Conservation (phyloP, 257 asterid species). For the Nicotiana benthamiana region DNA sequence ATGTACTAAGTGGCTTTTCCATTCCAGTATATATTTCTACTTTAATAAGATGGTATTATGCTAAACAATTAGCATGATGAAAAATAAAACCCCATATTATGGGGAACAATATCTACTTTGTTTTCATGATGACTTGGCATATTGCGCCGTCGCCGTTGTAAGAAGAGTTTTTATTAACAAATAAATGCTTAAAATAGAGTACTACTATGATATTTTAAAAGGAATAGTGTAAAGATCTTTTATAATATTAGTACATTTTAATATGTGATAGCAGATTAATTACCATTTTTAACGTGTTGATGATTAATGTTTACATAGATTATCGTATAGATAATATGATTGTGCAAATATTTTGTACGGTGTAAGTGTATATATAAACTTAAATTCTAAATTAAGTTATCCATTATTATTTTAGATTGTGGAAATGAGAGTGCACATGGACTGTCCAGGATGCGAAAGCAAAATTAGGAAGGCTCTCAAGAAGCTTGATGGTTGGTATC, state of each 20-base stretch:
- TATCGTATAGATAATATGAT: no score
- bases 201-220: not conserved
- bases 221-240: not conserved
- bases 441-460: slow-evolving; percentile 68
- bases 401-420: slow-evolving; percentile 41
- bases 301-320: not conserved
- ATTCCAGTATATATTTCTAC: not conserved
- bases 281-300: not conserved
- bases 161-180: not conserved
- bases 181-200: not conserved
- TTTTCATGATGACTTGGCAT: not conserved
- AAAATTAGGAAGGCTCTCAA: slow-evolving; percentile 53
- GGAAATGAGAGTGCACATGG: slow-evolving; percentile 84
- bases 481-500: slow-evolving; percentile 38
- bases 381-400: not conserved
- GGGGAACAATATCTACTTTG: not conserved
- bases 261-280: not conserved
- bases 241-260: not conserved
- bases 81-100: not conserved
- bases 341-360: not conserved
- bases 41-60: not conserved
- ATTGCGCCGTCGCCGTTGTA: not conserved
- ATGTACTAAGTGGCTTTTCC: not conserved
- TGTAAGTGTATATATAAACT: not conserved
- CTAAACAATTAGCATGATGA: not conserved